Evolutionary conservation across 164 flowering plant genomes (phyloP), one percentile per base, ranked within the genome.

Genomic region (Saururus chinensis): DNA sequence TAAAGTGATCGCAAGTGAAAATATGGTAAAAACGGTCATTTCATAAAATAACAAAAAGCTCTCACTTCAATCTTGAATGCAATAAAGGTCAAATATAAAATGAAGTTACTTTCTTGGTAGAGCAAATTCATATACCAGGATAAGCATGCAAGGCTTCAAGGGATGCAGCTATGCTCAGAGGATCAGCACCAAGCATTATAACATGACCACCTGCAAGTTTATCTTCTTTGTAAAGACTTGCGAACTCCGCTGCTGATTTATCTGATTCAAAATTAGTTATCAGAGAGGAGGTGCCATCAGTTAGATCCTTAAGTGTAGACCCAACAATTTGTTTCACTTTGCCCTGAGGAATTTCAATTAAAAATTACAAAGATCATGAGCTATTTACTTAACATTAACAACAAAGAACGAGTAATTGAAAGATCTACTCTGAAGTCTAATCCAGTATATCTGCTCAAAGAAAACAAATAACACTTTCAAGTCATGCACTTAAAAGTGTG

Each of bases 251-350:
- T 8, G 99, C 84, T 12, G 92, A 82, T 72, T 81, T 90, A 68
- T 95, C 97, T 20, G 99, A 85, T 72, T 82, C 99, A 61, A 86
- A 95, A 68, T 95, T 95, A 40, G 99, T 95, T 8, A 90, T 73
- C 21, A 82, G 85, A 65, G 71, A 60, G 51, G 83, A 74, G 16
- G 70, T 82, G 24, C 63, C 82, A 56, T 81, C 95, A 62, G 75
- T 75, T 49, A 74, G 72, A 77, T 95, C 99, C 69, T 60, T 61
- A 61, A 95, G 87, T 14, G 99, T 90, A 20, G 99, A 95, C 42
- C 99, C 99, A 68, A 95, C 99, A 73, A 95, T 95, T 74, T 95
- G 97, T 73, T 95, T 95, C 79, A 95, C 99, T 76, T 91, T 95
- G 13, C 95, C 97, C 97, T 93, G 74, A 72, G 73, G 76, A 16